A percentile compares a stretch with the other conserved stretches of the same genome.
phyloP scores from a whole-genome alignment of 129 eudicot species.

The Lonicera japonica region DNA sequence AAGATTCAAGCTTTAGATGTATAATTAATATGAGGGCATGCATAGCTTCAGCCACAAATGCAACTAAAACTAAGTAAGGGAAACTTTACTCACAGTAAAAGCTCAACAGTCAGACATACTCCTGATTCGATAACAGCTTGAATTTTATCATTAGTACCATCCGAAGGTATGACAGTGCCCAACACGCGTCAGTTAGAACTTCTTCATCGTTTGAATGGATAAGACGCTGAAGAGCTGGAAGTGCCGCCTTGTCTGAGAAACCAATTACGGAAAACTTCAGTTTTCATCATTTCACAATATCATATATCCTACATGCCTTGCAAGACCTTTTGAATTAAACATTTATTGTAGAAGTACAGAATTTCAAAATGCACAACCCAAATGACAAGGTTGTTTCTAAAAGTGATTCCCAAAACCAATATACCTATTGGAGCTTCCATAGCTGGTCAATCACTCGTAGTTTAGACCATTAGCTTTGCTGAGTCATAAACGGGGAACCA shows the following conservation, averaged over 20 bases:
- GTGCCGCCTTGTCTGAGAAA: conserved; percentile 55
- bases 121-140: conserved; percentile 18
- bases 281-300: neutral
- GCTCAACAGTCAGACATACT: conserved; percentile 14
- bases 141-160: conserved; percentile 15
- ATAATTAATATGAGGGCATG: neutral
- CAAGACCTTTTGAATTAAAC: conserved; percentile 6
- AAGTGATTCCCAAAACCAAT: too few species aligned
- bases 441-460: too few species aligned
- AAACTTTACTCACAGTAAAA: conserved; percentile 5
- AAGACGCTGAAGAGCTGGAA: conserved; percentile 68
- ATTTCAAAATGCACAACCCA: too few species aligned
- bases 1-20: neutral
- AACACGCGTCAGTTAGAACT: conserved; percentile 68
- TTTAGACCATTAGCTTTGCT: too few species aligned
- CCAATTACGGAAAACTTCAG: neutral
- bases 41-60: neutral
- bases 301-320: neutral
- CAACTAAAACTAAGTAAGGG: neutral
- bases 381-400: too few species aligned
- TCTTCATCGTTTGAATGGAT: conserved; percentile 77
- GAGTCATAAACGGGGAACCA: too few species aligned
- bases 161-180: conserved; percentile 58
- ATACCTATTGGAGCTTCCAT: too few species aligned
- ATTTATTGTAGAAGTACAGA: too few species aligned